A percentile compares a stretch with the other conserved stretches of the same genome.
phyloP scores from a whole-genome alignment of 2,329 filamentous ascomycete species.

The Byssoonygena ceratinophila region DNA sequence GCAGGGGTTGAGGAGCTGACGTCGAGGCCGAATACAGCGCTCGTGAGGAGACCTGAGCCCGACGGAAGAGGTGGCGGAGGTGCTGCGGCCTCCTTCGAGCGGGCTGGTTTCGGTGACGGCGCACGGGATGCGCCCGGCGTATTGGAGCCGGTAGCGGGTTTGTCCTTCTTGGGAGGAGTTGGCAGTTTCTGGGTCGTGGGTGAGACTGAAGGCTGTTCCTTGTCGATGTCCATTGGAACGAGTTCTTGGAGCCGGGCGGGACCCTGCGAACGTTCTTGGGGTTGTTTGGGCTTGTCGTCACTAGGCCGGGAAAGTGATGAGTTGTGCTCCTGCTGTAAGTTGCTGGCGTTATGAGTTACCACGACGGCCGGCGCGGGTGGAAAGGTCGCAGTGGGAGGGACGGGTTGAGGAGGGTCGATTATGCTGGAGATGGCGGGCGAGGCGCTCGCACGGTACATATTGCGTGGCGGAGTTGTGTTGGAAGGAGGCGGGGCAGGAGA shows the following conservation, averaged over 20 bases:
- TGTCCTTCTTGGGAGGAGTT: constrained; percentile 24
- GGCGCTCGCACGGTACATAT: constrained; percentile 59
- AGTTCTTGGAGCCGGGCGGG: constrained; percentile 20
- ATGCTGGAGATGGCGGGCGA: constrained; percentile 88
- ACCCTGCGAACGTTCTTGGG: constrained; percentile 13
- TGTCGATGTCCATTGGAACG: constrained; percentile 30
- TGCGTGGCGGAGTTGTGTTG: constrained; percentile 42
- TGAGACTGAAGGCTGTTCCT: constrained; percentile 13
- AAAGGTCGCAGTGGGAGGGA: constrained; percentile 25
- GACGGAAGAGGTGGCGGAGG: constrained; percentile 45
- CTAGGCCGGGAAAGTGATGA: not conserved
- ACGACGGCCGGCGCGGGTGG: constrained; percentile 21
- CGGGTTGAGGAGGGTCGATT: constrained; percentile 55
- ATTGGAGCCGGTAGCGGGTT: constrained; percentile 37
- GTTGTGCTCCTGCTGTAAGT: not conserved
- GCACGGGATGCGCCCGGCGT: constrained; percentile 44
- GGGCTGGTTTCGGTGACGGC: constrained; percentile 45
- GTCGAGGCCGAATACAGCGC: constrained; percentile 49
- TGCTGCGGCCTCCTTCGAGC: constrained; percentile 43
- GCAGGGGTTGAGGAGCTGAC: constrained; percentile 37
- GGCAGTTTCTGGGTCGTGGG: constrained; percentile 19
- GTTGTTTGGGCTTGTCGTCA: constrained; percentile 20
- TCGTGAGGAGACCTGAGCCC: constrained; percentile 55
- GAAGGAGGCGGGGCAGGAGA: constrained; percentile 33
- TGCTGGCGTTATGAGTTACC: not conserved